Base-by-base conservation (phyloP, 441 rosid species). In the Kokia cookei region DNA sequence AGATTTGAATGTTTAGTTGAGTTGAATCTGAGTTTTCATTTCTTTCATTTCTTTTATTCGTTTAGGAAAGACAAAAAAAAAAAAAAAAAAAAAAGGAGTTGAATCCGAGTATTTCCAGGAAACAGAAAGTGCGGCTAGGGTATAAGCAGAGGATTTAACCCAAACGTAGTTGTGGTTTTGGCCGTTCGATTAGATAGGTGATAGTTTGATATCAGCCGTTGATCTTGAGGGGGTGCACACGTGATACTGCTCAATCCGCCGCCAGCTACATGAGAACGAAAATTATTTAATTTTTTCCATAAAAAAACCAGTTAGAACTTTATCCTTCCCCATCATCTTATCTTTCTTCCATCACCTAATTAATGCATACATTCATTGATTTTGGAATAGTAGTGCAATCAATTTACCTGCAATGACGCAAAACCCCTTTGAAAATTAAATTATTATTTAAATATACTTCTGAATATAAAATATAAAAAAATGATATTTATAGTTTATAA, bases 151-250 rank as follows among this genome's bases (percentile, higher is more conserved):
- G 80, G 71, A 76, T 60, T 79, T 57, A 24, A 70, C 12, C 64
- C 24, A 76, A 72, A 80, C 82, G 88, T 86, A 86, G 86, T 78
- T 83, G 75, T 65, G 19, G 76, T 65, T 65, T 45, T 8, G 59
- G 32, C 88, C 91, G 87, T 84, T 77, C 75, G 97, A 91, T 89
- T 65, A 32, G 15, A 14, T 43, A 29, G 48, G 51, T 7, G 10
- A 43, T 19, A 45, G 40, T 55, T 2, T 26, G 59, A 84, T 87
- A 82, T 24, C 2, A 32, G 35, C 91, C 90, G 93, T 88, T 74
- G 55, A 65, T 35, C 74, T n/a, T 11, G 61, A 29, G 32, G 55
- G 58, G 73, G 63, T 74, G 62, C 65, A 79, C 83, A 72, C 17
- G 64, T 32, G 11, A 14, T 27, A 7, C 67, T 66, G 61, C 48